phyloP scores from a whole-genome alignment of 306 rosid species.

The Macrotyloma uniflorum region DNA sequence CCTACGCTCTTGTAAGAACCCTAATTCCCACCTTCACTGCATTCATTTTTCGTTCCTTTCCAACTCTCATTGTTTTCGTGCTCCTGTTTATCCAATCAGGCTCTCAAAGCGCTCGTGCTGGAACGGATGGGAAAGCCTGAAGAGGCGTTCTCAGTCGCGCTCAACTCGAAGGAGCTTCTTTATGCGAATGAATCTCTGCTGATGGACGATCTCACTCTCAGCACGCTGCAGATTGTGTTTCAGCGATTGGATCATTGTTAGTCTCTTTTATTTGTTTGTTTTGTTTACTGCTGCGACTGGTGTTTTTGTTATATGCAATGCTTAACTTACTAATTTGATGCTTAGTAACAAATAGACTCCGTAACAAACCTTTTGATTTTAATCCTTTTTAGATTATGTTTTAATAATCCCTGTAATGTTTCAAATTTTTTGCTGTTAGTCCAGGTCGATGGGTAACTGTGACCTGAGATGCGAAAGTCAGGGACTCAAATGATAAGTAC shows the following conservation, averaged over 20 bases:
- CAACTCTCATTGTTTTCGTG: background rate
- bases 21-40: background rate
- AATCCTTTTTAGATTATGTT: background rate
- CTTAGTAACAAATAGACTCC: background rate
- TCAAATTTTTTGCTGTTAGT: background rate
- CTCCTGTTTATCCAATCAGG: slow-evolving; percentile 42
- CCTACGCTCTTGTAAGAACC: slow-evolving; percentile 73
- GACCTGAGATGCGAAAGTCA: background rate
- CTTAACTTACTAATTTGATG: background rate
- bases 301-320: slow-evolving; percentile 15
- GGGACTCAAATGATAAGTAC: background rate
- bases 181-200: slow-evolving; percentile 62
- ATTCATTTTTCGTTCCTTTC: no score
- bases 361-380: background rate
- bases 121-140: slow-evolving; percentile 93
- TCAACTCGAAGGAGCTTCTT: slow-evolving; percentile 70
- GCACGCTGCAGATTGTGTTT: slow-evolving; percentile 90
- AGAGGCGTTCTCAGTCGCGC: slow-evolving; percentile 74
- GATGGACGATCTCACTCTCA: slow-evolving; percentile 95
- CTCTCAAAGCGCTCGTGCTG: slow-evolving; percentile 87
- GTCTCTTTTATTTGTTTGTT: slow-evolving; percentile 28
- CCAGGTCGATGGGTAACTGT: background rate
- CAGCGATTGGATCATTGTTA: slow-evolving; percentile 84
- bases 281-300: slow-evolving; percentile 1
- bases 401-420: background rate